Conservation (phyloP, 1,284 basidiomycete species). For the Moniliophthora roreri region DNA sequence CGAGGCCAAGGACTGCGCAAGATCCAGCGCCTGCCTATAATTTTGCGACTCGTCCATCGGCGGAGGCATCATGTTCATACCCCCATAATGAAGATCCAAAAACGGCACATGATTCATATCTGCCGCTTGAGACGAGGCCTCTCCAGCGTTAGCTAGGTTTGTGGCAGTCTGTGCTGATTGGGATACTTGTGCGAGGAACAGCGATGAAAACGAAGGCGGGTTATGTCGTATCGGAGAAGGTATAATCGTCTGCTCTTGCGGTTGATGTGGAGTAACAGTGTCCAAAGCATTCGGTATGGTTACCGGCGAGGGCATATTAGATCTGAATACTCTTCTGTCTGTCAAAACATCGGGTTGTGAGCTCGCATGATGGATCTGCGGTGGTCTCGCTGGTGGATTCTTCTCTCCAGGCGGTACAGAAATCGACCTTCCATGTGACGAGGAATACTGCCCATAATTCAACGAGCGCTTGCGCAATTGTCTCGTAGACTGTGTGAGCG, state of each 20-base stretch:
- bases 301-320: conserved; percentile 23
- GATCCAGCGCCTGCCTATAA: conserved; percentile 52
- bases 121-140: conserved; percentile 19
- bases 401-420: conserved; percentile 56
- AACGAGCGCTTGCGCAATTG: conserved; percentile 7
- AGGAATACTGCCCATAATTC: conserved; percentile 5
- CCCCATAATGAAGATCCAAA: conserved; percentile 67
- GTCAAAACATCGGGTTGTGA: conserved; percentile 21
- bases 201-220: conserved; percentile 15
- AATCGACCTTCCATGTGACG: conserved; percentile 47
- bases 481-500: conserved; percentile 13
- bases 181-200: conserved; percentile 12
- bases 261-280: not conserved
- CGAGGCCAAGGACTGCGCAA: conserved; percentile 46
- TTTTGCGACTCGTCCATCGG: conserved; percentile 16
- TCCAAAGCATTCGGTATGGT: conserved; percentile 1
- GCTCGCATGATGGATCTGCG: conserved; percentile 30
- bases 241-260: not conserved
- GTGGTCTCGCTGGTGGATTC: conserved; percentile 33
- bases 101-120: conserved; percentile 61
- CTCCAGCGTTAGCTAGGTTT: conserved; percentile 11
- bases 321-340: conserved; percentile 11
- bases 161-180: conserved; percentile 13
- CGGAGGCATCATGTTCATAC: conserved; percentile 22
- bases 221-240: not conserved